Evolutionary conservation across 805 yeast species (phyloP).

Genomic region (Phaffomyces opuntiae): DNA sequence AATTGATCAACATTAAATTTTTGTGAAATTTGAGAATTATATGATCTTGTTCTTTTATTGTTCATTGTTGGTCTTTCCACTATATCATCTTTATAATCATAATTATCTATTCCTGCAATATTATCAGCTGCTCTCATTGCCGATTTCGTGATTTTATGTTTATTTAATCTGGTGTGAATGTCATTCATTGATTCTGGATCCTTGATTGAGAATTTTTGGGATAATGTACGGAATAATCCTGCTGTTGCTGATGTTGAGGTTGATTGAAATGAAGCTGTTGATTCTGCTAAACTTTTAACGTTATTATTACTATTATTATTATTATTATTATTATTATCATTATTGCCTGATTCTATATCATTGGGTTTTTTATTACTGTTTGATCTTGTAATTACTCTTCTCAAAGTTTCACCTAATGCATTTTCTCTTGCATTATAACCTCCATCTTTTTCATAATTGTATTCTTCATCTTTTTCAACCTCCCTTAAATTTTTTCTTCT

Average conservation of each 20-base stretch:
- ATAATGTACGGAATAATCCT: constrained; percentile 15
- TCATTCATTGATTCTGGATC: constrained; percentile 23
- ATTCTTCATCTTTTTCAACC: constrained; percentile 22
- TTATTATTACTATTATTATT: no score
- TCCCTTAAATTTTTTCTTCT: constrained; percentile 8
- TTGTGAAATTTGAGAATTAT: not conserved
- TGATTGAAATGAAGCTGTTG: constrained; percentile 7
- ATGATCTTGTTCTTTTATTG: not conserved
- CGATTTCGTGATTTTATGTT: constrained; percentile 32
- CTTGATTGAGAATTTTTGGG: constrained; percentile 15
- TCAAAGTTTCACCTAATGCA: constrained; percentile 28
- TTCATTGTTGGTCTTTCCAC: constrained; percentile 7
- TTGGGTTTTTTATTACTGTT: not conserved
- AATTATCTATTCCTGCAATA: constrained; percentile 38
- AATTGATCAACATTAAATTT: not conserved
- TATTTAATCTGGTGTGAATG: constrained; percentile 26
- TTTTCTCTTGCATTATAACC: constrained; percentile 28
- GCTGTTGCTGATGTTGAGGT: not conserved
- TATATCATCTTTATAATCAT: constrained; percentile 13
- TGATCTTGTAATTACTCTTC: constrained; percentile 23
- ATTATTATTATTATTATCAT: no score
- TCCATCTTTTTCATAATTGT: constrained; percentile 20
- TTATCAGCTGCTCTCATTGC: constrained; percentile 39
- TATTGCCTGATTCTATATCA: constrained; percentile 13
- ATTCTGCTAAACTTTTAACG: no score